A percentile compares a stretch with the other conserved stretches of the same genome.
phyloP scores from a whole-genome alignment of 257 asterid species.

The Cruciata laevipes region DNA sequence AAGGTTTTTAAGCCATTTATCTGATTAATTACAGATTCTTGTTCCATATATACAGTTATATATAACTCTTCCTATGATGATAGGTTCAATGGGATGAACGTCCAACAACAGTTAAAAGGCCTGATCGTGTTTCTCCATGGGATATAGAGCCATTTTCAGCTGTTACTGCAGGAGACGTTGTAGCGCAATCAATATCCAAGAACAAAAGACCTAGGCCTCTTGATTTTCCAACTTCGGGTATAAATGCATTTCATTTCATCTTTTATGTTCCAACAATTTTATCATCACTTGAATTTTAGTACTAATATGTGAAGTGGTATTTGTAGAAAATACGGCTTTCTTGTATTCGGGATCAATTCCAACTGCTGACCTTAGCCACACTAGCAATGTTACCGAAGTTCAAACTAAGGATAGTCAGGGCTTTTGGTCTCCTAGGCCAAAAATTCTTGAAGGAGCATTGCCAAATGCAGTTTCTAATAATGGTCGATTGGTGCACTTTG shows the following conservation, averaged over 20 bases:
- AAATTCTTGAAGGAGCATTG: neutral
- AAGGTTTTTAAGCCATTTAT: constrained; percentile 37
- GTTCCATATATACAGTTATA: neutral
- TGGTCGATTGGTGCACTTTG: neutral
- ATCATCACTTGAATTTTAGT: neutral
- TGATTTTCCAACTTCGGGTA: constrained; percentile 6
- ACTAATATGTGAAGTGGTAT: neutral
- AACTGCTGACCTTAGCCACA: neutral
- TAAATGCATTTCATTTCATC: neutral
- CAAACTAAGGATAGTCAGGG: neutral
- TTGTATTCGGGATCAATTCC: constrained; percentile 41
- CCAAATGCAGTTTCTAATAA: neutral
- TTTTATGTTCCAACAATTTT: neutral
- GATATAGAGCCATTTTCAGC: constrained; percentile 44
- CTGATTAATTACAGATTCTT: neutral
- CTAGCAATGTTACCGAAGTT: neutral
- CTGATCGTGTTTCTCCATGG: constrained; percentile 57
- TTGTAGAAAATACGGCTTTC: constrained; percentile 40
- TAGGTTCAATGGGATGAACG: constrained; percentile 64
- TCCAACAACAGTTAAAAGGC: constrained; percentile 35
- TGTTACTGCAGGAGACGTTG: constrained; percentile 16
- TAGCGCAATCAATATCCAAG: constrained; percentile 14
- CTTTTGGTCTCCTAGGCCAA: neutral
- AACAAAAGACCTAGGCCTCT: constrained; percentile 20
- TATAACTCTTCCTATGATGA: neutral